Percentiles rank a stretch among this genome's conserved stretches.
Conservation (phyloP, 352 stramenopile genomes). For the Phytophthora pini region DNA sequence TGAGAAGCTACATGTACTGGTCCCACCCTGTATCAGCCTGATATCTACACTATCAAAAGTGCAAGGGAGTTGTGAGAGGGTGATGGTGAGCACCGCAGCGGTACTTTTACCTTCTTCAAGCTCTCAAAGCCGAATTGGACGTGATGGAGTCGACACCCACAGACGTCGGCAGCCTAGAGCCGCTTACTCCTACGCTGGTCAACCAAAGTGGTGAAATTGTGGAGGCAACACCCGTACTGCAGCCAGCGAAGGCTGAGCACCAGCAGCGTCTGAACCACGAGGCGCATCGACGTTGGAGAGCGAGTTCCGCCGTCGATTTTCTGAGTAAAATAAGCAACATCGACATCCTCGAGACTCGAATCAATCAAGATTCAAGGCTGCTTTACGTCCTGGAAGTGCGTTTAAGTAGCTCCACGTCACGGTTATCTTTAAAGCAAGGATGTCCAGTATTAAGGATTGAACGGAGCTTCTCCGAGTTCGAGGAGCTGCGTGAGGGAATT, state of each 20-base stretch:
- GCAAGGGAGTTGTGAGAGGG: slow-evolving; percentile 2
- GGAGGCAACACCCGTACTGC: neutral
- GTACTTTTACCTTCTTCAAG: slow-evolving; percentile 8
- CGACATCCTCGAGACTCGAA: slow-evolving; percentile 39
- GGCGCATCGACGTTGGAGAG: slow-evolving; percentile 38
- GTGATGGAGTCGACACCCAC: slow-evolving; percentile 11
- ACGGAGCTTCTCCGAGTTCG: slow-evolving; percentile 60
- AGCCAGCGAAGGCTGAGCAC: neutral
- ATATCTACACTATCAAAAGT: too few relatives aligned
- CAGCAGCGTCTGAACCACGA: slow-evolving; percentile 23
- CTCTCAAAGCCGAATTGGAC: slow-evolving; percentile 7
- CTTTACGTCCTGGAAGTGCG: slow-evolving; percentile 54
- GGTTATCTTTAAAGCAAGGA: slow-evolving; percentile 2
- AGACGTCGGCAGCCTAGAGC: slow-evolving; percentile 3
- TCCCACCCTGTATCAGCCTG: neutral
- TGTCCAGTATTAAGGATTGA: slow-evolving; percentile 29
- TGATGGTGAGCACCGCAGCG: slow-evolving; percentile 17
- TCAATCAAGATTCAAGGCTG: slow-evolving; percentile 16
- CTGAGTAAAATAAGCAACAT: slow-evolving; percentile 45
- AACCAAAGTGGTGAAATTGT: slow-evolving; percentile 2
- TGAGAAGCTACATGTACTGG: too few relatives aligned
- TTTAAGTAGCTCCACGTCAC: slow-evolving; percentile 22
- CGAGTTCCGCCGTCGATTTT: slow-evolving; percentile 29
- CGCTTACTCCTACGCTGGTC: slow-evolving; percentile 1
- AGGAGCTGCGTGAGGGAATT: slow-evolving; percentile 40